Base-by-base conservation (phyloP, 2,329 filamentous ascomycete species). In the Didymella glomerata region DNA sequence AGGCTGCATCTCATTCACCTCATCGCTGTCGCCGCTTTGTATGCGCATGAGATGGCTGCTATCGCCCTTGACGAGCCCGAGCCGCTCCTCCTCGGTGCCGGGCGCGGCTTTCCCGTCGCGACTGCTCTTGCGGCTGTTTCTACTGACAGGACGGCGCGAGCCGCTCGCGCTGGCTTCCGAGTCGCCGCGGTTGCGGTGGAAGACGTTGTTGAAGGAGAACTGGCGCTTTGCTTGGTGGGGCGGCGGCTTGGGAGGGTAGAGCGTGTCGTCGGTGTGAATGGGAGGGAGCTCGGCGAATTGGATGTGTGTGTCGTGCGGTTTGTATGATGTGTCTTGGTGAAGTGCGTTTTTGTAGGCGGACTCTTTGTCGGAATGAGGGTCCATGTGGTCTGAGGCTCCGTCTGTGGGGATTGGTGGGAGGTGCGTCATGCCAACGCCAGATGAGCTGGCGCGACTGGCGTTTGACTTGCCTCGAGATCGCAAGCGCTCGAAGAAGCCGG, bases 181-280 rank as follows among this genome's bases (percentile, higher is more conserved):
- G n/a, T 74, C 69, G 44, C 67, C 61, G 25, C 71, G 68, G 49
- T 71, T 68, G 34, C 88, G 84, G 60, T 81, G 81, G 77, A 97
- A 95, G 51, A 97, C 87, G 65, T 90, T 92, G 65, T 93, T 90
- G 82, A 98, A 98, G 18, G 91, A 96, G 79, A 98, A 99, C 73
- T 97, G 92, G 60, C 94, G 85, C 11, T 90, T 86, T 64, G 77
- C 62, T 66, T 75, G 63, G 56, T 82, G 87, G 4, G 88, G 88
- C 1, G 88, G 88, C 3, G 85, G 76, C 56, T 71, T 76, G 0
- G 89, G 88, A 1, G 87, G 83, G 3, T 78, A 79, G 13, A 83
- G 77, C 63, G 75, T 80, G 48, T 76, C 76, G 48, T 66, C 79
- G 24, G 77, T 70, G 8, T 66, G 60, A 4, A 64, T 62, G 8